Percentiles rank a stretch among this genome's conserved stretches.
These are phyloP conservation scores for Daldinia bambusicola DNA, from an alignment of 495 filamentous ascomycete species.

Conservation along the genomic window DNA sequence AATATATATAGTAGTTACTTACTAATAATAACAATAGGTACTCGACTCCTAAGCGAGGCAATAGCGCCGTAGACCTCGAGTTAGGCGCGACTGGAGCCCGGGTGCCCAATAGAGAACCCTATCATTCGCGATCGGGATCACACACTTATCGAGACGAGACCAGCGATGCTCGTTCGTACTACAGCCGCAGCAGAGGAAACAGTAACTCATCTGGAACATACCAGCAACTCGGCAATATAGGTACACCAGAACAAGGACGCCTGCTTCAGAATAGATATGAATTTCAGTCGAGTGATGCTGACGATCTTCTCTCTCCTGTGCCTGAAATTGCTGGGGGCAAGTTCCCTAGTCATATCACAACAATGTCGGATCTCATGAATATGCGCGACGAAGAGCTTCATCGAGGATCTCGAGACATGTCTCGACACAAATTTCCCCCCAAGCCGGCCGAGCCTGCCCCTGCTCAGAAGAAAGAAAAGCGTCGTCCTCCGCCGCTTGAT, in stretches of 20 bases:
- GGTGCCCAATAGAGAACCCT: conserved; percentile 5
- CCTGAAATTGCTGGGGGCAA: conserved; percentile 15
- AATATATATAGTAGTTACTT: neutral
- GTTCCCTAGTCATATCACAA: conserved; percentile 28
- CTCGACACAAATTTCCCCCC: conserved; percentile 24
- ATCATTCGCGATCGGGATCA: conserved; percentile 14
- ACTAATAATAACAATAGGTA: conserved; percentile 25
- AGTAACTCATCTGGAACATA: neutral
- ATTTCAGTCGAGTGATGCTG: conserved; percentile 17
- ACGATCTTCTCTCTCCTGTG: conserved; percentile 26
- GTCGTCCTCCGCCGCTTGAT: conserved; percentile 32
- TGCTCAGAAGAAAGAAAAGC: conserved; percentile 7
- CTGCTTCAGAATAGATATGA: conserved; percentile 23
- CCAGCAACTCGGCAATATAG: conserved; percentile 8
- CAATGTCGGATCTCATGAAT: conserved; percentile 39
- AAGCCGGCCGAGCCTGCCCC: conserved; percentile 4
- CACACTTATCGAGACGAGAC: conserved; percentile 4
- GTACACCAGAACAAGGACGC: conserved; percentile 31
- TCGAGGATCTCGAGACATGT: conserved; percentile 20
- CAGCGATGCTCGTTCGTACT: neutral
- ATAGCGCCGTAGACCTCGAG: neutral
- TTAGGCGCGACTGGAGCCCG: neutral
- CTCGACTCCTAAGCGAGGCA: neutral
- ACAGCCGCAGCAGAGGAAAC: conserved; percentile 1
- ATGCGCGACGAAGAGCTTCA: neutral